A percentile compares a stretch with the other conserved stretches of the same genome.
Evolutionary conservation across 2,329 filamentous ascomycete genomes (phyloP).

Genomic region (Fusarium tuaranense): DNA sequence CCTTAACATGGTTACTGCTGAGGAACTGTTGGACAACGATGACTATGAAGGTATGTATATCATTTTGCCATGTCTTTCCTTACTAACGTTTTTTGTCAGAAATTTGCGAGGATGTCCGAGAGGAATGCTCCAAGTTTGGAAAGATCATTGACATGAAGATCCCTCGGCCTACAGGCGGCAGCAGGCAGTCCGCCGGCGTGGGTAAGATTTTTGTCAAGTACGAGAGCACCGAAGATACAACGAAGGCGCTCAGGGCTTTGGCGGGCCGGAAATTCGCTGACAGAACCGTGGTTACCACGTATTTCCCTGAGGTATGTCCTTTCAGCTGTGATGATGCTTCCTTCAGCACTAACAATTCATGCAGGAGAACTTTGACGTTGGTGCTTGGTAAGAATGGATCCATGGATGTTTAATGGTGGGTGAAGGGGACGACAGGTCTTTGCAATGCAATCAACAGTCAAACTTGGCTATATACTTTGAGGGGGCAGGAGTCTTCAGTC

Average conservation of each 20-base stretch:
- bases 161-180: conserved; percentile 85
- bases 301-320: conserved; percentile 85
- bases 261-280: conserved; percentile 97
- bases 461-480: conserved; percentile 35
- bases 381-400: conserved; percentile 75
- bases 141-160: conserved; percentile 90
- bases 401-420: conserved; percentile 20
- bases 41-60: conserved; percentile 86
- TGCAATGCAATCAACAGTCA: conserved; percentile 14
- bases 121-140: conserved; percentile 94
- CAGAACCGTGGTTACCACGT: conserved; percentile 94
- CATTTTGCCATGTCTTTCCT: neutral
- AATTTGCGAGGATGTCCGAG: conserved; percentile 93
- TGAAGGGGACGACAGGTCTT: conserved; percentile 1
- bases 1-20: conserved; percentile 97
- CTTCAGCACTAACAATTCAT: conserved; percentile 46
- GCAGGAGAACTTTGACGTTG: conserved; percentile 93
- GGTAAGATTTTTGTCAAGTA: conserved; percentile 99
- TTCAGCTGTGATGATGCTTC: neutral
- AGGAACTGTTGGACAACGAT: conserved; percentile 92
- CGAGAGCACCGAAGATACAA: conserved; percentile 79
- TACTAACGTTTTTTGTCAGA: conserved; percentile 68
- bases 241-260: conserved; percentile 87
- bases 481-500: conserved; percentile 35
- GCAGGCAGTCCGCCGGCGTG: conserved; percentile 86